Percentiles rank a stretch among this genome's conserved stretches.
Evolutionary conservation across 371 early-diverging fungal genomes (phyloP).

Genomic region (Chytridiales sp.): DNA sequence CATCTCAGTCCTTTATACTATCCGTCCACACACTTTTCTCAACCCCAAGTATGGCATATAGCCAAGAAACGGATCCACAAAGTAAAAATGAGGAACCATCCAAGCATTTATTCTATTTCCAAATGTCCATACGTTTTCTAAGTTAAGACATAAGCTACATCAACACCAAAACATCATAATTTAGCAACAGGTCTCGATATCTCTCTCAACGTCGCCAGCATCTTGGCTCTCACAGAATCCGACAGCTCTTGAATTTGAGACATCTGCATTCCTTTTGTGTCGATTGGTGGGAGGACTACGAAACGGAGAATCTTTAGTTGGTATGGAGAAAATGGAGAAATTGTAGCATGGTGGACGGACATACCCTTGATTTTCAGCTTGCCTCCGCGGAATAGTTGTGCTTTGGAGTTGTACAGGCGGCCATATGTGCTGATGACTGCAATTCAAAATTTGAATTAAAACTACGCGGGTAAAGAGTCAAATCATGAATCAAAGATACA

Average conservation of each 20-base stretch:
- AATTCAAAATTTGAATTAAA: not conserved
- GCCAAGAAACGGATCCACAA: no score
- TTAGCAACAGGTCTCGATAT: conserved; percentile 52
- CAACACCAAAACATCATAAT: no score
- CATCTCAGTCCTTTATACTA: no score
- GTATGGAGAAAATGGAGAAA: not conserved
- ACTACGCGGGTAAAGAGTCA: not conserved
- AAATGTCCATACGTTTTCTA: no score
- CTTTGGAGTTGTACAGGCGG: conserved; percentile 63
- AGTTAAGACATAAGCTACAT: no score
- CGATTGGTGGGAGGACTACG: conserved; percentile 71
- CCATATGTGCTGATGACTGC: conserved; percentile 72
- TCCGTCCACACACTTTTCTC: no score
- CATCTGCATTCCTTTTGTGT: conserved; percentile 46
- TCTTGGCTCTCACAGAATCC: conserved; percentile 60
- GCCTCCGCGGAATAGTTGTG: conserved; percentile 54
- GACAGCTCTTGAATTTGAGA: not conserved
- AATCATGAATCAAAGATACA: not conserved
- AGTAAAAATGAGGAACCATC: no score
- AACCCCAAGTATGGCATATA: no score
- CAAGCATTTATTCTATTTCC: no score
- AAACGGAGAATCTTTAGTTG: not conserved
- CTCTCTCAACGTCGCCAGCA: conserved; percentile 69
- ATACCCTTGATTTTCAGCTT: conserved; percentile 9
- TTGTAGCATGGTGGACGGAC: not conserved